Base-by-base conservation (phyloP, 208 protist genomes). In the Trypanosoma boissoni region DNA sequence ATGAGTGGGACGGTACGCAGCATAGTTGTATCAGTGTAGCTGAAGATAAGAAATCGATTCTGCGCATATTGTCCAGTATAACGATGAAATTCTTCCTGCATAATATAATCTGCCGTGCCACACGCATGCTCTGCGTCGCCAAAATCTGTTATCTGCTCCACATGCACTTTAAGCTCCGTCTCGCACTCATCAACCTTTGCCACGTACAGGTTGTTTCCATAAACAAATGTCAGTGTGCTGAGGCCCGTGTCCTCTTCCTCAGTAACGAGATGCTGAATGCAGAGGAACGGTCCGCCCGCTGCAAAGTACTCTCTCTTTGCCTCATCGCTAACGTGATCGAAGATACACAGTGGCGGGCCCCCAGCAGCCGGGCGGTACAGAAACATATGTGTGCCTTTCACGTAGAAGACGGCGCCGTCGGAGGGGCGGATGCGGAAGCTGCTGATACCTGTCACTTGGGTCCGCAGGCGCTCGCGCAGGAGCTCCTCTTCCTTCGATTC, bases 81-180 rank as follows among this genome's bases (percentile, higher is more conserved):
- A 24, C 91, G 79, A 45, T 56, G 60, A 54, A 97, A 97, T 58
- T 97, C 92, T 55, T 97, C 92, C 49, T 97, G 92, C 31, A 95
- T 87, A 21, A 95, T 91, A 69, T 92, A 97, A 63, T 95, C 88
- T 0, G 92, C 82, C 24, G 84, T 73, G 39, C 92, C 92, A 64
- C 73, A 83, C 54, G 82, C 74, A 64, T 83, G 83, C 27, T 66
- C 61, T 16, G 64, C 72, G 59, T 86, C 76, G 23, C 86, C 86
- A 51, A 81, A 83, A 31, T 58, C 72, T 18, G 86, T 93, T 24
- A 93, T 64, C 27, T 74, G 72, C 46, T 76, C 50, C 31, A 93
- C 69, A 28, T 56, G 20, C 24, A 91, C 39, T 18, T 45, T 16
- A 6, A 90, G 43, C 21, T 80, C 26, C 9, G 28, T 31, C 12